phyloP scores from a whole-genome alignment of 208 protist genomes.

The Blechomonas ayalai region DNA sequence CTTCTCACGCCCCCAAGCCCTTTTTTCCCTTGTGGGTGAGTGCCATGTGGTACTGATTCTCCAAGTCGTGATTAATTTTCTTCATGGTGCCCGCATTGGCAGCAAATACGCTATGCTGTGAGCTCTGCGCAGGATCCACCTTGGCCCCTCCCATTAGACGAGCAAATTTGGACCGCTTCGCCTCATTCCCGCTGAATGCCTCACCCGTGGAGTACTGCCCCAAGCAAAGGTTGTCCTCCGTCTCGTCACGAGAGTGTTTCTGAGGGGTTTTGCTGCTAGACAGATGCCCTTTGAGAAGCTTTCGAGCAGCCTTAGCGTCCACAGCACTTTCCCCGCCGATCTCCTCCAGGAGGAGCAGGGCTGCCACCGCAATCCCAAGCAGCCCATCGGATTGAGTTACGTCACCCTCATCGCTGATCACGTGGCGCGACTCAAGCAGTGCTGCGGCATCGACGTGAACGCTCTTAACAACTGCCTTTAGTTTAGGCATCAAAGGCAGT shows the following conservation, averaged over 20 bases:
- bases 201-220: slow-evolving; percentile 63
- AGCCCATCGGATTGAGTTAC: slow-evolving; percentile 17
- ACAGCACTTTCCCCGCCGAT: slow-evolving; percentile 1
- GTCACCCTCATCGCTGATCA: slow-evolving; percentile 4
- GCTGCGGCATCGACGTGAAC: no score
- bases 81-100: slow-evolving; percentile 26
- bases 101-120: slow-evolving; percentile 39
- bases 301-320: slow-evolving; percentile 34
- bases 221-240: slow-evolving; percentile 19
- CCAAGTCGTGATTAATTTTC: slow-evolving; percentile 54
- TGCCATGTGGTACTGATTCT: slow-evolving; percentile 55
- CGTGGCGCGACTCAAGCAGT: no score
- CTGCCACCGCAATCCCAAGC: slow-evolving; percentile 23
- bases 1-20: slow-evolving; percentile 69
- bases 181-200: slow-evolving; percentile 39
- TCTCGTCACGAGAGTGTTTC: slow-evolving; percentile 10
- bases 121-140: neutral
- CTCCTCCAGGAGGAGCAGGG: slow-evolving; percentile 34
- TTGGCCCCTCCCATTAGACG: slow-evolving; percentile 80
- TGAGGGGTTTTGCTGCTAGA: neutral
- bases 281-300: slow-evolving; percentile 22
- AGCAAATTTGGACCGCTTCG: slow-evolving; percentile 69
- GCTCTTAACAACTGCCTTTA: no score
- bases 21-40: slow-evolving; percentile 59
- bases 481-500: no score